Base-by-base conservation (phyloP, 192 early-diverging fungal genomes). In the Umbelopsis sp. region DNA sequence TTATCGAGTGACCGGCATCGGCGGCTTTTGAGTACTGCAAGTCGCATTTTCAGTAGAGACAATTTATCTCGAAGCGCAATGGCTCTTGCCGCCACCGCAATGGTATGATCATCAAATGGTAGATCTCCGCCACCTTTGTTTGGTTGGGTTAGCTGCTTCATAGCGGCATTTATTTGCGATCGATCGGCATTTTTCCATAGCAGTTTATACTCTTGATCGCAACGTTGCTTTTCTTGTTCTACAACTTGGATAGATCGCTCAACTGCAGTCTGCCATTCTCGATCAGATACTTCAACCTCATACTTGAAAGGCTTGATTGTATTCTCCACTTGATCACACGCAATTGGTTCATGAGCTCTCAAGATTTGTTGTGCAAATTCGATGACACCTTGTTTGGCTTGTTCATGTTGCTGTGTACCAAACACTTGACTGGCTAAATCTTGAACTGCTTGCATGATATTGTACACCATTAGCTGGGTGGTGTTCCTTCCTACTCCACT, bases 301-400 rank as follows among this genome's bases (percentile, higher is more conserved):
- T 94, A 95, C 83, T 98, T 98, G 86, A 91, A 95, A 24, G 95
- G 96, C 83, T 98, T 98, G 81, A 98, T 95, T 4, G 94, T 96
- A 83, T 96, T 98, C 72, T 98, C 96, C 14, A 98, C 96, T 80
- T 96, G 95, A 73, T 96, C 96, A 7, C 94, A 86, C 14, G 95
- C 91, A 7, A 91, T 82, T 52, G 92, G 91, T 83, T 93, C 93
- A 59, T 95, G 93, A 65, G 75, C 83, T 21, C 92, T 87, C 70
- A 98, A 71, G 54, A 96, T 90, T 34, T 93, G 92, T 52, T 89
- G 87, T 44, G 87, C 91, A 73, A 96, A 92, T 52, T 87, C 82
- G 52, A 95, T 75, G 50, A 98, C 88, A 31, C 91, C 87, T 3
- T 81, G 65, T 24, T 90, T 87, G 16, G 93, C 90, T 21, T 91